These are phyloP conservation scores for Butyriboletus loyo DNA, from an alignment of 768 basidiomycete species.

Conservation along the genomic window DNA sequence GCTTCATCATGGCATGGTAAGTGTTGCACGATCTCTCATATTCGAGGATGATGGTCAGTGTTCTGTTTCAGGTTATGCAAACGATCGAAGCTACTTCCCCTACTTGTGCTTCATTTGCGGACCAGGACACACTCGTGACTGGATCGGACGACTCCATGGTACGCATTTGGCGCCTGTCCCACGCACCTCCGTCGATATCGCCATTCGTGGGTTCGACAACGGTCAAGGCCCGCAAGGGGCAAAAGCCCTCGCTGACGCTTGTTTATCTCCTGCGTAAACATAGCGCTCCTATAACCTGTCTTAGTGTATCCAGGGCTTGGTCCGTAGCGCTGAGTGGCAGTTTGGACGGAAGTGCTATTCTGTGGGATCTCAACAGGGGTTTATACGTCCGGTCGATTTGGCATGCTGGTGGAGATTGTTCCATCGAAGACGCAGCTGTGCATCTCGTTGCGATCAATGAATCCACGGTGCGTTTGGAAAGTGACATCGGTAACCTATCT, in stretches of 20 bases:
- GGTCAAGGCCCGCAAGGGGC: constrained; percentile 18
- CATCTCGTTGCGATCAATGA: constrained; percentile 79
- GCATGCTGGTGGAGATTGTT: constrained; percentile 42
- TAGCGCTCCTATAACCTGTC: constrained; percentile 59
- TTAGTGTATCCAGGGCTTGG: constrained; percentile 79
- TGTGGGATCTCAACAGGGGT: constrained; percentile 90
- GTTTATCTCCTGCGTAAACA: constrained; percentile 83
- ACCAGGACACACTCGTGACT: constrained; percentile 69
- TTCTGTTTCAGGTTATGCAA: constrained; percentile 55
- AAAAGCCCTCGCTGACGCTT: constrained; percentile 37
- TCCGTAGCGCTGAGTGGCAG: constrained; percentile 81
- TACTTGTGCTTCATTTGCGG: constrained; percentile 76
- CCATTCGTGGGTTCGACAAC: constrained; percentile 20
- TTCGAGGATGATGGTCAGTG: background rate
- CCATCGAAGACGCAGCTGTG: constrained; percentile 42
- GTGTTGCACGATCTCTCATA: background rate
- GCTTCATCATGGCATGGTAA: constrained; percentile 60
- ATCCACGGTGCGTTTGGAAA: constrained; percentile 61
- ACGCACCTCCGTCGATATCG: constrained; percentile 21
- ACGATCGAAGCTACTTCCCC: constrained; percentile 72
- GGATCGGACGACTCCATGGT: constrained; percentile 79
- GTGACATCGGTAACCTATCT: background rate
- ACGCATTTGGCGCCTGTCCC: constrained; percentile 72
- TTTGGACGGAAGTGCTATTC: constrained; percentile 77
- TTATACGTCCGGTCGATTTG: constrained; percentile 79